Percentiles rank a stretch among this genome's conserved stretches.
Evolutionary conservation across 2,329 filamentous ascomycete species (phyloP).

Genomic region (Colletotrichum siamense): DNA sequence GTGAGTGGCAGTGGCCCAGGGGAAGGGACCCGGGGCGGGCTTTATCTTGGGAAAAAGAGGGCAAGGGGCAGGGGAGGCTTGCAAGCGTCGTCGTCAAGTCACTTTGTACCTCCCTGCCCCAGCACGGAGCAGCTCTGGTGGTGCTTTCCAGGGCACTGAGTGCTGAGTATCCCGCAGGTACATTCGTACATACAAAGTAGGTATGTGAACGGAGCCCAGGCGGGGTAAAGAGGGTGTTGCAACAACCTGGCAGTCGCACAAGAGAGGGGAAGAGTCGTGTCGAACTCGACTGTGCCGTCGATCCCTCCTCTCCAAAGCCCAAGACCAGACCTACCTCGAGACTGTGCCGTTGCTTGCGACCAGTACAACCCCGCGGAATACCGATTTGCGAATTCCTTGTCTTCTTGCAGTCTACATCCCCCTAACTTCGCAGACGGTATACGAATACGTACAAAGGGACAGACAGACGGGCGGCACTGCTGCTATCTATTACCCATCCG

Average conservation of each 20-base stretch:
- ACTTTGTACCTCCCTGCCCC: background rate
- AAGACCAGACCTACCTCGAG: background rate
- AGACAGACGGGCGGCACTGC: background rate
- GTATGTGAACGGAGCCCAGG: background rate
- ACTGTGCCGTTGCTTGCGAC: background rate
- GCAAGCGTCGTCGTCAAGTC: background rate
- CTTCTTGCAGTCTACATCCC: background rate
- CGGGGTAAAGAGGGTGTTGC: conserved; percentile 1
- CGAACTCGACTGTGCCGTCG: background rate
- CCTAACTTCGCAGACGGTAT: background rate
- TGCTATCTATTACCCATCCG: background rate
- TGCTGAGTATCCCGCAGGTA: background rate
- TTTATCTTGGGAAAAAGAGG: background rate
- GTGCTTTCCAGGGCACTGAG: background rate
- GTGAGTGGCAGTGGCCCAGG: background rate
- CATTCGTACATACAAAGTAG: background rate
- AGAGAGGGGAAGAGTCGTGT: conserved; percentile 9
- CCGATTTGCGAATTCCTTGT: background rate
- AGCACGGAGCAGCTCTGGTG: background rate
- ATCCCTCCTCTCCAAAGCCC: background rate
- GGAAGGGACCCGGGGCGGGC: background rate
- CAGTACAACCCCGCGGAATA: background rate
- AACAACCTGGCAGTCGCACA: background rate
- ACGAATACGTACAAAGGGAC: background rate
- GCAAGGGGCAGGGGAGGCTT: background rate